Evolutionary conservation across 176 grass and related monocot species (phyloP).

Genomic region (Juncus inflexus): DNA sequence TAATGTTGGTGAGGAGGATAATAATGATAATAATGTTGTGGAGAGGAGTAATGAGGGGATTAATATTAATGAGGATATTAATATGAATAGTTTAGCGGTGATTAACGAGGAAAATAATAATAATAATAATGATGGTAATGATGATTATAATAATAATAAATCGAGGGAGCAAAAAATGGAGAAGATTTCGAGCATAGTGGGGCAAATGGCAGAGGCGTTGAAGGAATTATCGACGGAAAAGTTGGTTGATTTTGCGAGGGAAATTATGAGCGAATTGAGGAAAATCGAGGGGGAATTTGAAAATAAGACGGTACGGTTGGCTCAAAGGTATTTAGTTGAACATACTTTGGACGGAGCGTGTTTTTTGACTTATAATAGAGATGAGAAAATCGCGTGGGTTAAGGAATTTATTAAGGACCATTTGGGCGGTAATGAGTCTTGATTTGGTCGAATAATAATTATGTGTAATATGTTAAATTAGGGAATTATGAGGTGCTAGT

Average conservation of each 20-base stretch:
- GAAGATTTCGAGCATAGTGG: slow-evolving; percentile 11
- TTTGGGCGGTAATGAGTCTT: slow-evolving; percentile 11
- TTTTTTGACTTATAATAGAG: slow-evolving; percentile 12
- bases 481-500: no score
- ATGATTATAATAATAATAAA: no score
- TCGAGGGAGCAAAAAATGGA: neutral
- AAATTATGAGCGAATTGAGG: slow-evolving; percentile 14
- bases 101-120: neutral
- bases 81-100: neutral
- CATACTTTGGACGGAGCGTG: slow-evolving; percentile 14
- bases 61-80: neutral
- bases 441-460: no score
- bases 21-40: no score
- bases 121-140: no score
- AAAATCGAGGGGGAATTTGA: slow-evolving; percentile 6
- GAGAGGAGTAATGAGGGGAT: no score
- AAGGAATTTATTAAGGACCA: slow-evolving; percentile 14
- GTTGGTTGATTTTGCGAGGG: slow-evolving; percentile 10
- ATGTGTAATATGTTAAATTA: no score
- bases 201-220: slow-evolving; percentile 14
- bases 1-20: no score
- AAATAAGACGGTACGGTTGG: neutral
- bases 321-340: slow-evolving; percentile 16
- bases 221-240: slow-evolving; percentile 17
- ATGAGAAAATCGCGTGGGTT: slow-evolving; percentile 19